A percentile compares a stretch with the other conserved stretches of the same genome.
These are phyloP conservation scores for Gossypium davidsonii DNA, from an alignment of 441 rosid species.

Conservation along the genomic window DNA sequence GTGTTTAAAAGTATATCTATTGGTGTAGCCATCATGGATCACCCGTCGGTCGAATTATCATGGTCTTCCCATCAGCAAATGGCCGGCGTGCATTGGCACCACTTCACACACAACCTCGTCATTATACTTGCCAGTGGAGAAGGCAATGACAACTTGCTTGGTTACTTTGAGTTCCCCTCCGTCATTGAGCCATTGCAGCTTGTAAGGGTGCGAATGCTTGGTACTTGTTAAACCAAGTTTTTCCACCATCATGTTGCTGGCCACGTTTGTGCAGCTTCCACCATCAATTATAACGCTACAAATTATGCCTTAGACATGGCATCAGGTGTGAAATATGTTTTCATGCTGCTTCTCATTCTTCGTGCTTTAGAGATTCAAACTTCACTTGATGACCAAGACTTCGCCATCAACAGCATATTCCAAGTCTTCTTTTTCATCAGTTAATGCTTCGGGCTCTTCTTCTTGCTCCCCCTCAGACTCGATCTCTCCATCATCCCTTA, in stretches of 20 bases:
- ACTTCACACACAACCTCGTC: too few relatives aligned
- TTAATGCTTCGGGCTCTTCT: too few relatives aligned
- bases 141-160: background rate
- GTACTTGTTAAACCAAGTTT: background rate
- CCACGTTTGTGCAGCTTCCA: background rate
- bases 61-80: too few relatives aligned
- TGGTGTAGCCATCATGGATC: too few relatives aligned
- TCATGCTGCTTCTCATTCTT: background rate
- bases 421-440: background rate
- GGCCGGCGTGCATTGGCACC: too few relatives aligned
- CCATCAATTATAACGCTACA: background rate
- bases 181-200: background rate
- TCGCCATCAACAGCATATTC: background rate
- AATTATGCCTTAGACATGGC: background rate
- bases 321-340: background rate
- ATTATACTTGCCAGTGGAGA: too few relatives aligned
- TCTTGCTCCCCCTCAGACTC: too few relatives aligned
- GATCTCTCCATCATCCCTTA: too few relatives aligned
- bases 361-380: background rate
- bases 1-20: too few relatives aligned
- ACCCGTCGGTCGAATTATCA: too few relatives aligned
- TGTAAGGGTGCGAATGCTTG: background rate
- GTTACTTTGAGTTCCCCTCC: background rate
- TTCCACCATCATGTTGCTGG: background rate
- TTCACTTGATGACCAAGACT: background rate